These are phyloP conservation scores for Taphrina deformans DNA, from an alignment of 1,139 yeast genomes.

Conservation along the genomic window DNA sequence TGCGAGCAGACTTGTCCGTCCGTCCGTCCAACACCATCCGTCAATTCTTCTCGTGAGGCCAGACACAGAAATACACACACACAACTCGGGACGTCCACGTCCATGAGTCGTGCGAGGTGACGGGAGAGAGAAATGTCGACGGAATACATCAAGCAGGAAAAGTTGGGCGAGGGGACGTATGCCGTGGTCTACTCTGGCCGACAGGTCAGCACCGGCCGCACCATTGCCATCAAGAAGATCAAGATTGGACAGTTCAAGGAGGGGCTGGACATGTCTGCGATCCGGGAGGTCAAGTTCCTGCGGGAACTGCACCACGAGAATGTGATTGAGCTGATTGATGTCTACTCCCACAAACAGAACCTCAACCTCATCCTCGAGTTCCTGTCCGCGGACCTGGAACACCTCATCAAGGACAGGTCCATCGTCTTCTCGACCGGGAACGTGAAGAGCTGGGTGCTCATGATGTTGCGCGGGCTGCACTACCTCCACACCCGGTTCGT, in stretches of 20 bases:
- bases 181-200: constrained; percentile 79
- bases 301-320: constrained; percentile 93
- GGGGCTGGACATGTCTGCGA: constrained; percentile 96
- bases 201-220: constrained; percentile 52
- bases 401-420: constrained; percentile 75
- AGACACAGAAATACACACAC: too few relatives aligned
- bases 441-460: constrained; percentile 87
- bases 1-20: too few relatives aligned
- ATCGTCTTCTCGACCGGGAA: constrained; percentile 82
- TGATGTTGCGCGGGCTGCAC: constrained; percentile 91
- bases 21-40: too few relatives aligned
- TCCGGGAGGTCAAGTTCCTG: constrained; percentile 92
- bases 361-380: constrained; percentile 86
- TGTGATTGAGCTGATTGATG: constrained; percentile 70
- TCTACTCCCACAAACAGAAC: constrained; percentile 49
- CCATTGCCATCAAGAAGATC: constrained; percentile 91
- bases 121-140: neutral
- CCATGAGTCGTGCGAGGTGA: too few relatives aligned
- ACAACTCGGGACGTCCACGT: too few relatives aligned
- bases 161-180: constrained; percentile 98
- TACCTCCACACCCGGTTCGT: constrained; percentile 92
- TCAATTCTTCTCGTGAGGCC: too few relatives aligned
- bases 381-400: constrained; percentile 87
- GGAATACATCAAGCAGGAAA: constrained; percentile 53
- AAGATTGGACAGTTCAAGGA: constrained; percentile 92